Evolutionary conservation across 2,329 filamentous ascomycete genomes (phyloP).

Genomic region (Corinectria fuckeliana): DNA sequence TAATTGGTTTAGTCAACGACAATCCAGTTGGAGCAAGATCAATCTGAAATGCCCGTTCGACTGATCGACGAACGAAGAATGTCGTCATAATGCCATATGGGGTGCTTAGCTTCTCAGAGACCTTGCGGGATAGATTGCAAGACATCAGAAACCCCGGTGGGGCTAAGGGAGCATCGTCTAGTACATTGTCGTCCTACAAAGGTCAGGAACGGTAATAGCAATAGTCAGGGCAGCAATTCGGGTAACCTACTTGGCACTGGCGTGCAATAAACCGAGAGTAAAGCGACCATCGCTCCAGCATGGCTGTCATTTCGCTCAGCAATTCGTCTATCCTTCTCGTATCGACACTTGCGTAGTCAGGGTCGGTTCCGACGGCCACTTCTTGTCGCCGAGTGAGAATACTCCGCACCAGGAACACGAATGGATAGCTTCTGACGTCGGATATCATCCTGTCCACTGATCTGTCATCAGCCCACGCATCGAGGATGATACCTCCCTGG

Average conservation of each 20-base stretch:
- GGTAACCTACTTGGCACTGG: constrained; percentile 77
- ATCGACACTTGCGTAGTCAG: constrained; percentile 88
- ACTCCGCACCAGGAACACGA: constrained; percentile 95
- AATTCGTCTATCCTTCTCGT: constrained; percentile 95
- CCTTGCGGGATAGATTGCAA: constrained; percentile 81
- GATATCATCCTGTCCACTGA: constrained; percentile 84
- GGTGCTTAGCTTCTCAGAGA: constrained; percentile 73
- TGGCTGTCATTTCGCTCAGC: constrained; percentile 85
- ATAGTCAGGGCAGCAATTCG: background rate
- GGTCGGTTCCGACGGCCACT: constrained; percentile 65
- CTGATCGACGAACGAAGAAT: constrained; percentile 94
- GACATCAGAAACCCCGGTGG: constrained; percentile 78
- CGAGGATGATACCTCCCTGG: constrained; percentile 92
- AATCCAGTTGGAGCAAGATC: constrained; percentile 86
- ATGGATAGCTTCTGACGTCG: constrained; percentile 97
- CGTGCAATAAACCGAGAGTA: constrained; percentile 88
- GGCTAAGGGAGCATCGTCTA: constrained; percentile 64
- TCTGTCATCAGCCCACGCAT: constrained; percentile 93
- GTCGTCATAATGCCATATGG: constrained; percentile 93
- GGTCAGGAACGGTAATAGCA: background rate
- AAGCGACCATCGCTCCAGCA: constrained; percentile 92
- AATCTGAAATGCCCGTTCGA: constrained; percentile 96
- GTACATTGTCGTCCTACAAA: constrained; percentile 55
- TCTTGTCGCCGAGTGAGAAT: constrained; percentile 77
- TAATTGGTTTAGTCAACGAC: constrained; percentile 73